phyloP scores from a whole-genome alignment of 176 grass and related monocot genomes.

The sorghum (Sorghum bicolor) region Sorghum_bicolor_NCBIv3 NC_012873.2:52595001-52595500 shows the following conservation, averaged over 20 bases:
- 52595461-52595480: conserved; percentile 32
- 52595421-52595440: conserved; percentile 45
- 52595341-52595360: conserved; percentile 77
- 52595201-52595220: conserved; percentile 74
- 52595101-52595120: conserved; percentile 64
- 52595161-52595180: conserved; percentile 61
- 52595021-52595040: conserved; percentile 57
- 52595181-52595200: conserved; percentile 84
- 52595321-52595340: conserved; percentile 83
- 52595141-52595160: conserved; percentile 72
- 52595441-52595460: conserved; percentile 36
- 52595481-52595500: conserved; percentile 17
- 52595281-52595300: conserved; percentile 72
- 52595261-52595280: conserved; percentile 94
- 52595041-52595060: conserved; percentile 45
- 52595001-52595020: conserved; percentile 40
- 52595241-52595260: conserved; percentile 71
- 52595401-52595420: conserved; percentile 50
- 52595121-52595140: conserved; percentile 69
- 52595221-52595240: conserved; percentile 55
- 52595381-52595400: conserved; percentile 68
- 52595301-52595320: conserved; percentile 81
- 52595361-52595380: conserved; percentile 75
- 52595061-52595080: conserved; percentile 72
- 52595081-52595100: conserved; percentile 75